Conservation (phyloP, 2,329 filamentous ascomycete species). For the Diaporthe longicolla region DNA sequence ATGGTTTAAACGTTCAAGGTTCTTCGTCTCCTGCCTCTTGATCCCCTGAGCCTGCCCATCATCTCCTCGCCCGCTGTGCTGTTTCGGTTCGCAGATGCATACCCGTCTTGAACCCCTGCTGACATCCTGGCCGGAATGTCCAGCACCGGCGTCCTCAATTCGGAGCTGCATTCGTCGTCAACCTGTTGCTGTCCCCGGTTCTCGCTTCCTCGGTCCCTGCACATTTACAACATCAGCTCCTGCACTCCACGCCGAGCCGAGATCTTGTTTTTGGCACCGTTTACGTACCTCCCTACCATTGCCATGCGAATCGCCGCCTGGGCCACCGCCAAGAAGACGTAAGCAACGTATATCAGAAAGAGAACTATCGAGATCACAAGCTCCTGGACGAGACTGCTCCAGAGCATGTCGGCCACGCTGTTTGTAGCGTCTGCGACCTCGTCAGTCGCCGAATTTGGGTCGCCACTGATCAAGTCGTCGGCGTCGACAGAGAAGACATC, state of each 20-base stretch:
- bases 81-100: not conserved
- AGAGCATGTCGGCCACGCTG: constrained; percentile 77
- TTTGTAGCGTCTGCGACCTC: constrained; percentile 84
- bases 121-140: constrained; percentile 39
- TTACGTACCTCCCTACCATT: constrained; percentile 20
- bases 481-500: constrained; percentile 89
- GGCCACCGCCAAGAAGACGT: constrained; percentile 80
- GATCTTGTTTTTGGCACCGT: not conserved
- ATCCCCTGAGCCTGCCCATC: not conserved
- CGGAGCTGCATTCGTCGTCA: constrained; percentile 50
- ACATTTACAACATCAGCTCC: constrained; percentile 54
- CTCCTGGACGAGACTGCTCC: constrained; percentile 79
- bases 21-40: constrained; percentile 43
- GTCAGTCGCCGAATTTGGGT: constrained; percentile 72
- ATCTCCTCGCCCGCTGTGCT: constrained; percentile 50
- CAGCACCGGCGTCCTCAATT: not conserved
- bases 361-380: constrained; percentile 83
- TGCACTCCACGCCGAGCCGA: not conserved
- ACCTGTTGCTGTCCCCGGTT: constrained; percentile 62
- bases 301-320: constrained; percentile 75
- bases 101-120: not conserved
- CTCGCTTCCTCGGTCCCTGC: constrained; percentile 73
- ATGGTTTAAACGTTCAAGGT: constrained; percentile 49
- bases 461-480: constrained; percentile 69
- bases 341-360: constrained; percentile 81